Evolutionary conservation across 768 basidiomycete genomes (phyloP).

Genomic region (Mycena indigotica): DNA sequence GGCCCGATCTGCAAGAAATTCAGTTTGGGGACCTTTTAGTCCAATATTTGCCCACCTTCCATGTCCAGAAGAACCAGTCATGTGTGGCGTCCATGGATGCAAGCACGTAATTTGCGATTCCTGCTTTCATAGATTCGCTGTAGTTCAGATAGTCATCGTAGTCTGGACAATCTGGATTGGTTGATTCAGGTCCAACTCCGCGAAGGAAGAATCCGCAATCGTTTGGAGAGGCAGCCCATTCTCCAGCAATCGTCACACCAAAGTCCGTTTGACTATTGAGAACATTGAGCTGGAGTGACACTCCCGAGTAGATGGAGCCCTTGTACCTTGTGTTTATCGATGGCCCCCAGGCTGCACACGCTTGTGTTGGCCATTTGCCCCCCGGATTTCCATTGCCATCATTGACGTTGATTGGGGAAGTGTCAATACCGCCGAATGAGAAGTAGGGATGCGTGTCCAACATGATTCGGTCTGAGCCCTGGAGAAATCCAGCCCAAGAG

Average conservation of each 20-base stretch:
- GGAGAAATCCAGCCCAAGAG: slow-evolving; percentile 42
- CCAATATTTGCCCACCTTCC: too few species aligned
- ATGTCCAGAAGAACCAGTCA: slow-evolving; percentile 79
- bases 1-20: too few species aligned
- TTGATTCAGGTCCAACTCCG: too few species aligned
- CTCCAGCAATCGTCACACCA: slow-evolving; percentile 66
- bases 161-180: too few species aligned
- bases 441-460: not conserved
- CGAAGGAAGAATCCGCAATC: slow-evolving; percentile 54
- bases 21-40: too few species aligned
- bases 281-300: slow-evolving; percentile 35
- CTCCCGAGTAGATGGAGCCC: not conserved
- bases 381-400: slow-evolving; percentile 25
- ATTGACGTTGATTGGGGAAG: slow-evolving; percentile 27
- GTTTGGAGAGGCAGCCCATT: slow-evolving; percentile 64
- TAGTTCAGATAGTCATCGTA: slow-evolving; percentile 40
- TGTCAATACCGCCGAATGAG: not conserved
- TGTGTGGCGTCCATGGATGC: slow-evolving; percentile 69
- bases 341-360: slow-evolving; percentile 51
- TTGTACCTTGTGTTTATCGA: slow-evolving; percentile 37
- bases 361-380: slow-evolving; percentile 37
- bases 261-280: slow-evolving; percentile 42
- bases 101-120: too few species aligned
- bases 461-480: not conserved
- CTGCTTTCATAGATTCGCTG: too few species aligned